These are phyloP conservation scores for Tetrapisispora taiwanensis DNA, from an alignment of 805 yeast genomes.

Conservation along the genomic window DNA sequence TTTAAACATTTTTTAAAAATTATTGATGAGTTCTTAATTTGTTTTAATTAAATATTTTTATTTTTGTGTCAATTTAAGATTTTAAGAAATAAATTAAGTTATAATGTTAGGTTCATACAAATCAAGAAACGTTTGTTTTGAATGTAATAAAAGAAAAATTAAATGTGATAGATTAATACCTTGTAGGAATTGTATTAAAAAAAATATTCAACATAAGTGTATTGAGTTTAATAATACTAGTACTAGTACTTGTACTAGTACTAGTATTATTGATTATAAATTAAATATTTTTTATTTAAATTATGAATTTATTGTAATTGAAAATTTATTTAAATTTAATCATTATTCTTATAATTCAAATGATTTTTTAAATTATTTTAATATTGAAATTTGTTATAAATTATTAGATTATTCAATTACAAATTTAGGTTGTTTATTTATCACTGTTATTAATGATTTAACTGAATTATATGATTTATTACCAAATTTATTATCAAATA, in stretches of 20 bases:
- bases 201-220: slow-evolving; percentile 22
- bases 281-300: slow-evolving; percentile 15
- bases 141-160: slow-evolving; percentile 24
- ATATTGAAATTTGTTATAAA: slow-evolving; percentile 14
- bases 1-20: too few species aligned
- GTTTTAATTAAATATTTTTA: too few species aligned
- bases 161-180: slow-evolving; percentile 29
- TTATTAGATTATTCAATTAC: slow-evolving; percentile 24
- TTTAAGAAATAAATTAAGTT: too few species aligned
- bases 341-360: too few species aligned
- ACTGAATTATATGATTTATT: slow-evolving; percentile 16
- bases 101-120: slow-evolving; percentile 4
- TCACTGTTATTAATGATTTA: slow-evolving; percentile 26
- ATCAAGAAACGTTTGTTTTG: slow-evolving; percentile 17
- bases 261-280: background rate
- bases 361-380: slow-evolving; percentile 5
- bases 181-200: slow-evolving; percentile 24
- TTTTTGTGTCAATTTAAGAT: too few species aligned
- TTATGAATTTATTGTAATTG: slow-evolving; percentile 23
- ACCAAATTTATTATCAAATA: slow-evolving; percentile 7
- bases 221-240: slow-evolving; percentile 3
- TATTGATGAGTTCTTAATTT: too few species aligned
- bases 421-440: slow-evolving; percentile 24
- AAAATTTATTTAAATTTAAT: background rate
- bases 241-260: too few species aligned